These are phyloP conservation scores for Akanthomyces muscarius DNA, from an alignment of 2,329 filamentous ascomycete genomes.

Conservation along the genomic window DNA sequence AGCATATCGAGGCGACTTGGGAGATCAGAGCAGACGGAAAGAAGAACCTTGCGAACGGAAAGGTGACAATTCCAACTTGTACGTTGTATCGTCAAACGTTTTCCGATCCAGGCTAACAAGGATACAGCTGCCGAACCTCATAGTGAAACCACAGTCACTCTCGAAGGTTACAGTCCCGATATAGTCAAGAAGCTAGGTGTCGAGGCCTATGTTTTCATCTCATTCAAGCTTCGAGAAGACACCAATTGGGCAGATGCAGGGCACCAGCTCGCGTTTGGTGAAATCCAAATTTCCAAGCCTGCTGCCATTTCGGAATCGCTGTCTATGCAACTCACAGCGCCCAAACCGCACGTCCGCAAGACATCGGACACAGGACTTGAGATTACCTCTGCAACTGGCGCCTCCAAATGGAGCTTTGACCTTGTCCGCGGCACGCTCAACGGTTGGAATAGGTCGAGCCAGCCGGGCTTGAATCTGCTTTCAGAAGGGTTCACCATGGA, in stretches of 20 bases:
- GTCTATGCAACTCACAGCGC: slow-evolving; percentile 19
- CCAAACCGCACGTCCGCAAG: slow-evolving; percentile 24
- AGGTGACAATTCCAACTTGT: slow-evolving; percentile 40
- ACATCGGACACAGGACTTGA: slow-evolving; percentile 25
- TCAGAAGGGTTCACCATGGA: slow-evolving; percentile 43
- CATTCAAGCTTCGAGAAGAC: slow-evolving; percentile 39
- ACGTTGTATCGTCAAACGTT: slow-evolving; percentile 16
- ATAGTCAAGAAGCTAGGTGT: slow-evolving; percentile 23
- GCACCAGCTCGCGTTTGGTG: slow-evolving; percentile 49
- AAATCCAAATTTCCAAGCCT: slow-evolving; percentile 39
- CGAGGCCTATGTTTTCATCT: slow-evolving; percentile 47
- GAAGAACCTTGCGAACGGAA: slow-evolving; percentile 30
- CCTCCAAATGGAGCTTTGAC: slow-evolving; percentile 42
- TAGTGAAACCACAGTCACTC: slow-evolving; percentile 30
- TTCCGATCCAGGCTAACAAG: slow-evolving; percentile 24
- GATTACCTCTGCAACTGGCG: slow-evolving; percentile 33
- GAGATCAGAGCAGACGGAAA: slow-evolving; percentile 38
- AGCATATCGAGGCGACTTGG: slow-evolving; percentile 46
- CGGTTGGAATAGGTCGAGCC: slow-evolving; percentile 36
- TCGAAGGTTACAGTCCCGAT: slow-evolving; percentile 30
- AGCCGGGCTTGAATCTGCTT: slow-evolving; percentile 36
- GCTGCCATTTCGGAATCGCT: slow-evolving; percentile 26
- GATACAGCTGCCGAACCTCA: slow-evolving; percentile 36
- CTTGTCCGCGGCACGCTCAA: slow-evolving; percentile 38
- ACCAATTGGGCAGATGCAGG: slow-evolving; percentile 50